A percentile compares a stretch with the other conserved stretches of the same genome.
Evolutionary conservation across 371 early-diverging fungal species (phyloP).

Genomic region (Mucor plumbeus): DNA sequence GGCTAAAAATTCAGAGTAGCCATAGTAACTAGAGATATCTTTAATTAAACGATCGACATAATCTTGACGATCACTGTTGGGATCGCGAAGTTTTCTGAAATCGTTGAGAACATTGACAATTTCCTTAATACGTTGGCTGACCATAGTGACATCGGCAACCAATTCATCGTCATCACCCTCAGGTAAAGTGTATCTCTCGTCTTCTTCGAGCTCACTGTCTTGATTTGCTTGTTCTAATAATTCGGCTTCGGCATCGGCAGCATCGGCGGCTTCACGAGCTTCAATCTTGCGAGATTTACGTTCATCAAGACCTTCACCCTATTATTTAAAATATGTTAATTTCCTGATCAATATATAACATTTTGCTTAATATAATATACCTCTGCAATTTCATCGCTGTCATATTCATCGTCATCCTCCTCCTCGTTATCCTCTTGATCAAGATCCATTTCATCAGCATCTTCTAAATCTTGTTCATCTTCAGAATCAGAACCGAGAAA

Average conservation of each 20-base stretch:
- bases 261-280: constrained; percentile 60
- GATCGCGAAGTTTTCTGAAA: constrained; percentile 85
- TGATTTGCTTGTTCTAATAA: constrained; percentile 78
- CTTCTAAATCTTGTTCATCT: constrained; percentile 39
- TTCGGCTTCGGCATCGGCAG: constrained; percentile 68
- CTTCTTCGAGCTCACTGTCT: constrained; percentile 72
- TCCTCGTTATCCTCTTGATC: constrained; percentile 43
- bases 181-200: constrained; percentile 76
- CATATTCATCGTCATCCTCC: constrained; percentile 45
- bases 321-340: background rate
- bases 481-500: constrained; percentile 65
- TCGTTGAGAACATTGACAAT: constrained; percentile 86
- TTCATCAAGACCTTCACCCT: constrained; percentile 66
- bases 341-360: background rate
- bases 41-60: constrained; percentile 86
- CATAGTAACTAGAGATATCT: constrained; percentile 92
- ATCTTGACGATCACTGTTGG: constrained; percentile 74
- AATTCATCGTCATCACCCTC: constrained; percentile 74
- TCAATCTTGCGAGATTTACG: constrained; percentile 74
- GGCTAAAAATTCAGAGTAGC: constrained; percentile 94
- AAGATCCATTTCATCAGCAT: constrained; percentile 48
- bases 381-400: constrained; percentile 43
- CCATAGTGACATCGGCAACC: constrained; percentile 63
- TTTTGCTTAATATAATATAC: constrained; percentile 26
- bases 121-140: constrained; percentile 90